These are phyloP conservation scores for Lagenidium sp. DNA, from an alignment of 352 stramenopile species.

Conservation along the genomic window DNA sequence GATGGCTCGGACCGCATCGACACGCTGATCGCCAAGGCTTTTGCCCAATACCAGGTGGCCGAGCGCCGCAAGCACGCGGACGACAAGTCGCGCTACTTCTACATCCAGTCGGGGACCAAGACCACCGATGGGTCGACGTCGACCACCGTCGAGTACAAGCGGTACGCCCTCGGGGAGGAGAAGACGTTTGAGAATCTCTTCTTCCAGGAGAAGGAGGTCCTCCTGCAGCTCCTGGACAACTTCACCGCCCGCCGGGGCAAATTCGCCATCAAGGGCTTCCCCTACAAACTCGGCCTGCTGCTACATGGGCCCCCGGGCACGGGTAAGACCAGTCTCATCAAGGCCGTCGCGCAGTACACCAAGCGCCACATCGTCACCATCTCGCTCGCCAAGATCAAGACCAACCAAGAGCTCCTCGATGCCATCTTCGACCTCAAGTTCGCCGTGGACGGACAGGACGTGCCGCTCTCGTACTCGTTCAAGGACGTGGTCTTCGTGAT, in stretches of 20 bases:
- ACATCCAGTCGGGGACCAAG: constrained; percentile 18
- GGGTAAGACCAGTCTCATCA: constrained; percentile 83
- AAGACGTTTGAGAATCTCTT: constrained; percentile 82
- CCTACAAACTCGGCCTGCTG: constrained; percentile 76
- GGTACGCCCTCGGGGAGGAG: constrained; percentile 63
- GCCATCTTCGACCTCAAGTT: constrained; percentile 50
- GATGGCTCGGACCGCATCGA: constrained; percentile 26
- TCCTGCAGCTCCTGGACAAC: constrained; percentile 51
- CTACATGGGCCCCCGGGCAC: constrained; percentile 76
- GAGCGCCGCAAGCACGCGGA: constrained; percentile 17
- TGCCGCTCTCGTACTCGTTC: constrained; percentile 33
- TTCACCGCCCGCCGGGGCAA: constrained; percentile 57
- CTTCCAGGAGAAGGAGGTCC: constrained; percentile 53
- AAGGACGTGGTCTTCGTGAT: constrained; percentile 74
- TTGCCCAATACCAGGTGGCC: constrained; percentile 17
- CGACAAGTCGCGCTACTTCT: constrained; percentile 32
- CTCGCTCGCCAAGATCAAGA: constrained; percentile 36
- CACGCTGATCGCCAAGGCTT: constrained; percentile 21
- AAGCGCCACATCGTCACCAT: constrained; percentile 58
- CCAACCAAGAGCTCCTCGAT: constrained; percentile 59
- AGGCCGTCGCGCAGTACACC: constrained; percentile 62
- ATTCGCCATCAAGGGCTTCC: constrained; percentile 77
- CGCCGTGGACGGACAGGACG: constrained; percentile 25
- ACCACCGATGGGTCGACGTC: constrained; percentile 4
- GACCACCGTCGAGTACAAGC: constrained; percentile 22